Base-by-base conservation (phyloP, 2,329 filamentous ascomycete genomes). In the Trichoderma brevicompactum region DNA sequence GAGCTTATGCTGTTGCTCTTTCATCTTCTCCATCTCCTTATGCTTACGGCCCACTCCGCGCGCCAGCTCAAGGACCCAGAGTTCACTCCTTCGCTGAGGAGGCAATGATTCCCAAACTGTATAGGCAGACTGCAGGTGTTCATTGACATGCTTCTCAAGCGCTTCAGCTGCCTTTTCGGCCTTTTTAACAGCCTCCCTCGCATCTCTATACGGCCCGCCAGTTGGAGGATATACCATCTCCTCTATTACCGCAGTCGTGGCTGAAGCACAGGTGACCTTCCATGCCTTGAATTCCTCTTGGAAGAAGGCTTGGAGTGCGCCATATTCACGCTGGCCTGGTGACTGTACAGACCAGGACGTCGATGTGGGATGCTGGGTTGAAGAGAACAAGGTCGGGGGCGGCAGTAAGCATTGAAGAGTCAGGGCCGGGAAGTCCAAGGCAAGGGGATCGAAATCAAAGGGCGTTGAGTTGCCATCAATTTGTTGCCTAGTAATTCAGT, bases 371-470 rank as follows among this genome's bases (percentile, higher is more conserved):
- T 96, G 90, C 36, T 93, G 92, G 7, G 89, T 92, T 0, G 89
- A 86, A 9, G 92, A 90, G 79, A 94, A 94, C 7, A 97, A 82
- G 0, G 92, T 95, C 4, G 92, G 89, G 3, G 94, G 92, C 9
- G 91, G 84, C 41, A 90, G 87, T 1, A 98, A 86, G 69, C 94
- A 89, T 68, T 90, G 91, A 10, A 97, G 85, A 41, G 90, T 92
- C 46, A 98, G 84, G 7, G 91, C 89, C 7, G 94, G 92, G 72
- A 97, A 97, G 66, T 92, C 92, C 74, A 96, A 87, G 5, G 90
- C 84, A 67, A 94, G 86, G 40, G 94, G 90, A 70, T 97, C 92
- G 78, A 97, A 96, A 69, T 94, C 91, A 71, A 89, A 89, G 2
- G 87, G 86, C 70, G 81, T 80, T 8, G 84, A 84, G 59, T 79